Conservation (phyloP, 257 asterid genomes). For the Mitragyna speciosa region DNA sequence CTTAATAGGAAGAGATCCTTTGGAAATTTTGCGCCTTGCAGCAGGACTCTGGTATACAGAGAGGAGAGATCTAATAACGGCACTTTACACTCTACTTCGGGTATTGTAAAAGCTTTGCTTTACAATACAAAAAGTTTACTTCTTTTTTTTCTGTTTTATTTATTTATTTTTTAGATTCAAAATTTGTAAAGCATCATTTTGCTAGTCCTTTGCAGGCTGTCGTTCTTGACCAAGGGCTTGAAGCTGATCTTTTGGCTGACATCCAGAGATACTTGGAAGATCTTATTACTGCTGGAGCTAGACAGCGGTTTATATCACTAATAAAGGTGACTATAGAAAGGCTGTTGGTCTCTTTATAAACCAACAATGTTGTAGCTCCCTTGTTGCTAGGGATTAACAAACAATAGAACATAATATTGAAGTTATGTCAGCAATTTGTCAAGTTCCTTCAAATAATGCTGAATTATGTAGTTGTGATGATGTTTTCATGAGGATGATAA, state of each 20-base stretch:
- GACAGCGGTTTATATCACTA: constrained; percentile 68
- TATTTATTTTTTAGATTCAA: not conserved
- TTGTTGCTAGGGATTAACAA: not conserved
- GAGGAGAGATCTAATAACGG: constrained; percentile 86
- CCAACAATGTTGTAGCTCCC: not conserved
- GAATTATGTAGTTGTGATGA: not conserved
- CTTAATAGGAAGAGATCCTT: constrained; percentile 78
- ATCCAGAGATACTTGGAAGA: constrained; percentile 70
- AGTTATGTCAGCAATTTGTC: not conserved
- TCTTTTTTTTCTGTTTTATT: not conserved
- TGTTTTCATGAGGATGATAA: not conserved
- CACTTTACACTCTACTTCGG: constrained; percentile 72
- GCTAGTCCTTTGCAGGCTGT: constrained; percentile 61
- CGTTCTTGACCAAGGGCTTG: constrained; percentile 88
- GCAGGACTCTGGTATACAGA: constrained; percentile 96
- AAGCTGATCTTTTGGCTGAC: constrained; percentile 71
- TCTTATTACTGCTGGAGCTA: constrained; percentile 68
- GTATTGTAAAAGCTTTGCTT: constrained; percentile 43
- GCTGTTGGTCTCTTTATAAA: not conserved
- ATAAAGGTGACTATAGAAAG: constrained; percentile 56
- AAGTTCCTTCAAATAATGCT: not conserved
- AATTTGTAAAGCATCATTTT: not conserved
- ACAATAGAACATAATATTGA: not conserved
- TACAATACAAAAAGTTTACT: constrained; percentile 1
- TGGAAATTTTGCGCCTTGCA: constrained; percentile 81